Conservation (phyloP, 345 rosid genomes). For the Melaleuca quinquenervia region DNA sequence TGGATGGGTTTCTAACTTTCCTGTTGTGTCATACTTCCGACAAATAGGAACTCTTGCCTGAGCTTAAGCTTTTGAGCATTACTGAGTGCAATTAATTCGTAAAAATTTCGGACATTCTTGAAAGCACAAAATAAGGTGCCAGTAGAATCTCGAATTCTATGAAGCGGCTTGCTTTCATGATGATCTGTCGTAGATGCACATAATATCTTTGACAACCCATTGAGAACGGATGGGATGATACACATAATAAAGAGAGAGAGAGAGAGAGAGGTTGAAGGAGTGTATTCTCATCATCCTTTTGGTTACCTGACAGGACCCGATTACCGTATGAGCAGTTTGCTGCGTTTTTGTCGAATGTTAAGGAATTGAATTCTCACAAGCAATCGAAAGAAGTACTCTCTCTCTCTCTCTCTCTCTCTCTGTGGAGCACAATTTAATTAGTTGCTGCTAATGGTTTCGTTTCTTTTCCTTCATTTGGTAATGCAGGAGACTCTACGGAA, state of each 20-base stretch:
- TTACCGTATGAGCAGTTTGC: conserved; percentile 88
- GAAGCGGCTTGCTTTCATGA: background rate
- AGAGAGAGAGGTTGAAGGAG: background rate
- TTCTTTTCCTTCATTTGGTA: background rate
- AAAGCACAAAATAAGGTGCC: background rate
- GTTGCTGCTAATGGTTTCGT: background rate
- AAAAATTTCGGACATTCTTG: background rate
- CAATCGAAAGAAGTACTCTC: conserved; percentile 66
- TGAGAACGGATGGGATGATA: background rate
- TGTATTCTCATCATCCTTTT: background rate
- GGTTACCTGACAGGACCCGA: conserved; percentile 36
- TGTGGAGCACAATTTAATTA: background rate
- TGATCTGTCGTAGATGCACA: background rate
- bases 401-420: background rate
- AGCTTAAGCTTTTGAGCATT: background rate
- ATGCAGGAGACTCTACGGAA: conserved; percentile 74
- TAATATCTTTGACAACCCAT: background rate
- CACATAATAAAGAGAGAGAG: background rate
- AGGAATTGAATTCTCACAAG: conserved; percentile 87
- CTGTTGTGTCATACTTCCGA: background rate
- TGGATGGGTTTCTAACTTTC: background rate
- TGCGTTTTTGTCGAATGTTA: conserved; percentile 80
- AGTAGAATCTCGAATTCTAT: background rate
- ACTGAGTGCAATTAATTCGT: background rate
- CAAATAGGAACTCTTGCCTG: background rate